Base-by-base conservation (phyloP, 805 yeast species). In the Myxozyma geophila region DNA sequence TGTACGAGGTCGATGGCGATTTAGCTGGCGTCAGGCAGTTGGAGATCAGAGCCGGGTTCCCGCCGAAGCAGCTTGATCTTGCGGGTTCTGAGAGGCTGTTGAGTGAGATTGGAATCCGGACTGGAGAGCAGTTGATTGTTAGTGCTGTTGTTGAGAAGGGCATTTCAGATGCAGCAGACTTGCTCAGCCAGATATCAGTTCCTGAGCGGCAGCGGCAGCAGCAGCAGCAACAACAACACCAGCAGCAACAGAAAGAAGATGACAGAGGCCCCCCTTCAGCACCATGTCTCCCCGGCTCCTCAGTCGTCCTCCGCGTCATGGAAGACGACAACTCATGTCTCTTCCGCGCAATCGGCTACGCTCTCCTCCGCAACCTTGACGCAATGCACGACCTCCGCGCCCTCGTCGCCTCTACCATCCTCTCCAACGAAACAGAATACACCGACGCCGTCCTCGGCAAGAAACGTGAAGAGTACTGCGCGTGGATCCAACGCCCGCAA, bases 291-390 rank as follows among this genome's bases (percentile, higher is more conserved):
- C 50, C 41, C 1, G 67, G 56, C 28, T 49, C 47, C 13, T 62
- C 60, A 6, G 58, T 86, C 19, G 79, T 81, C 8, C 76, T 87
- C 7, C 80, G 89, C 36, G 81, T 82, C 55, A 84, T 88, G 61
- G 87, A 89, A 0, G 92, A 89, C 72, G 93, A 89, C 74, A 89
- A 89, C 72, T 87, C 93, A 8, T 89, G 96, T 72, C 75, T 89
- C 59, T 89, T 89, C 76, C 84, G 88, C 69, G 80, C 92, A 0
- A 78, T 89, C 1, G 79, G 86, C 1, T 85, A 83, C 69, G 82
- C 85, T 12, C 72, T 81, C 2, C 77, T 80, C 67, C 76, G 79
- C 46, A 79, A 79, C 48, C 70, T 79, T 1, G 79, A 81, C 35
- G 73, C 56, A 9, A 82, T 84, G 19, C 70, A 74, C 7, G 81